These are phyloP conservation scores for Chromera velia DNA, from an alignment of 73 alveolate genomes.

Conservation along the genomic window DNA sequence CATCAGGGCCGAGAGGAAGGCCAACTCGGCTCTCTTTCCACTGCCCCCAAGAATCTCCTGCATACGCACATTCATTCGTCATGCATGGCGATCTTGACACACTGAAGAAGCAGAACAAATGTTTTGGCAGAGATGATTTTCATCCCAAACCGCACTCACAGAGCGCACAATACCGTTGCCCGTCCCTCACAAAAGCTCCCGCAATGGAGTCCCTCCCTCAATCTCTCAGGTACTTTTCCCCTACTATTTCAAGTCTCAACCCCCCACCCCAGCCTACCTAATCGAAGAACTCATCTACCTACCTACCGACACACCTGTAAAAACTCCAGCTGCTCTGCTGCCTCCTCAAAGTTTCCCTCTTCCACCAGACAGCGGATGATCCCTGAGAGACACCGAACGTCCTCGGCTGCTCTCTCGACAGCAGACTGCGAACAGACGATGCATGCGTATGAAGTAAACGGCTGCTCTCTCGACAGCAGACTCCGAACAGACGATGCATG, in stretches of 20 bases:
- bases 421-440: constrained; percentile 66
- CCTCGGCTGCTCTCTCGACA: constrained; percentile 64
- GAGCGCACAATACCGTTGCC: no score
- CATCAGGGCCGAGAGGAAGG: constrained; percentile 58
- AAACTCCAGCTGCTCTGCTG: constrained; percentile 58
- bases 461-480: no score
- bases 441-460: no score
- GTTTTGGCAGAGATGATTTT: not conserved
- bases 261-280: no score
- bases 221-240: no score
- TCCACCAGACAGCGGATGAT: constrained; percentile 80
- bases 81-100: not conserved
- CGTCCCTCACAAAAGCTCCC: no score
- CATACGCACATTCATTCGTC: not conserved
- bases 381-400: constrained; percentile 77
- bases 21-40: constrained; percentile 58
- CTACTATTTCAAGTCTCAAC: no score
- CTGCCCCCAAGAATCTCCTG: constrained; percentile 53
- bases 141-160: no score
- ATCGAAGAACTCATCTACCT: no score
- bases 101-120: not conserved
- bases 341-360: constrained; percentile 79
- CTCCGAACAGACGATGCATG: no score
- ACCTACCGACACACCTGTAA: no score
- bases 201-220: not conserved